These are phyloP conservation scores for Trebouxia sp. DNA, from an alignment of 139 green algal species.

Conservation along the genomic window DNA sequence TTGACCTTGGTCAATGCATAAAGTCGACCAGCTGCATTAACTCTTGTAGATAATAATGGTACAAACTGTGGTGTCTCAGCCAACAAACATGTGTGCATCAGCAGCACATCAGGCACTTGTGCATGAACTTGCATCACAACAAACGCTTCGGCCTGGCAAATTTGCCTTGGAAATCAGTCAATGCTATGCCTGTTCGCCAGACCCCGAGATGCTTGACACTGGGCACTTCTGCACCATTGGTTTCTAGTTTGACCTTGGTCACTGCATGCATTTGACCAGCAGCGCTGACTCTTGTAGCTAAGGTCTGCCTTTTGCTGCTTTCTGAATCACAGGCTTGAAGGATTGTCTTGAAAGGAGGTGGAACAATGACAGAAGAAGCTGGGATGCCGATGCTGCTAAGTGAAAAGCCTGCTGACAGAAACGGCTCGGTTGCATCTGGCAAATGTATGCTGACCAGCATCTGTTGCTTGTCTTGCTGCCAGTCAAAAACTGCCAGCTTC, in stretches of 20 bases:
- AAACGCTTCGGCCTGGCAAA: neutral
- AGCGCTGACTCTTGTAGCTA: neutral
- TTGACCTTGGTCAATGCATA: neutral
- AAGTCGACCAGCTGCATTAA: neutral
- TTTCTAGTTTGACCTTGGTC: neutral
- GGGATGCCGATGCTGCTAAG: neutral
- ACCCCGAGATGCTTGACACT: neutral
- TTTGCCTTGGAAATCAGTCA: neutral
- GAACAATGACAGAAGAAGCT: neutral
- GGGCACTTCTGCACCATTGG: neutral
- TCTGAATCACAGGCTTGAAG: neutral
- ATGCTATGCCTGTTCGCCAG: neutral
- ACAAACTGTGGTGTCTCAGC: too few species aligned
- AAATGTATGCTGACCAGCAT: neutral
- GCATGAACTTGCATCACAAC: too few species aligned
- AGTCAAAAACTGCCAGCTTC: conserved; percentile 1
- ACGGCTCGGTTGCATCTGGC: neutral
- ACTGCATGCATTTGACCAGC: neutral
- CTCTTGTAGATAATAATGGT: neutral
- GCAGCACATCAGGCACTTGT: too few species aligned
- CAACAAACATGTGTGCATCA: too few species aligned
- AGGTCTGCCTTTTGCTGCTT: neutral
- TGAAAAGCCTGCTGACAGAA: neutral
- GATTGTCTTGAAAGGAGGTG: neutral
- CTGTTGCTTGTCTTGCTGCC: neutral